These are phyloP conservation scores for Ophiostoma novo-ulmi DNA, from an alignment of 2,329 filamentous ascomycete genomes.

Conservation along the genomic window DNA sequence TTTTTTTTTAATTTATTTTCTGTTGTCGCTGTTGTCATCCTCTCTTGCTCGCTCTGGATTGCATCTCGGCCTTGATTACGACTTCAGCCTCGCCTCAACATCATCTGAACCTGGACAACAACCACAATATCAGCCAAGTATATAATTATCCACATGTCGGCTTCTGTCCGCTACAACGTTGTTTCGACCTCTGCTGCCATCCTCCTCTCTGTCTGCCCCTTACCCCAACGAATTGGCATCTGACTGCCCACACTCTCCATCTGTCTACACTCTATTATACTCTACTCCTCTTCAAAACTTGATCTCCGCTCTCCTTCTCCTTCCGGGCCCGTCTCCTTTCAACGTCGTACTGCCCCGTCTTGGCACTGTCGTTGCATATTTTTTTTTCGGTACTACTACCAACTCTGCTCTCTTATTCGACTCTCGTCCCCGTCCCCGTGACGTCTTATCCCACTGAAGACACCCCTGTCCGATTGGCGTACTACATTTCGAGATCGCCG, in stretches of 20 bases:
- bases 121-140: not conserved
- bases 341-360: conserved; percentile 7
- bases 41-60: not conserved
- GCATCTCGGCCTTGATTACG: not conserved
- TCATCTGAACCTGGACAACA: not conserved
- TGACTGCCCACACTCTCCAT: conserved; percentile 5
- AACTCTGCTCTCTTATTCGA: not conserved
- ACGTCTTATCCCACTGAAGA: not conserved
- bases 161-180: not conserved
- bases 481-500: conserved; percentile 19
- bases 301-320: conserved; percentile 9
- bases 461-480: conserved; percentile 15
- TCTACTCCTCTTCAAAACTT: not conserved
- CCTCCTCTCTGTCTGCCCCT: no score
- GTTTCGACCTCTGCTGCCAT: not conserved
- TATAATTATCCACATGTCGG: not conserved
- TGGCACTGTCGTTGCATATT: not conserved
- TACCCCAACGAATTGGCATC: conserved; percentile 10
- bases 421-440: conserved; percentile 1
- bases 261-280: conserved; percentile 5
- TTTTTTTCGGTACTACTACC: not conserved
- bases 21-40: not conserved
- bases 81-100: conserved; percentile 1
- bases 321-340: conserved; percentile 8
- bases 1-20: not conserved